Base-by-base conservation (phyloP, 1,139 yeast species). In the Hemisphaericaspora subhashii region DNA sequence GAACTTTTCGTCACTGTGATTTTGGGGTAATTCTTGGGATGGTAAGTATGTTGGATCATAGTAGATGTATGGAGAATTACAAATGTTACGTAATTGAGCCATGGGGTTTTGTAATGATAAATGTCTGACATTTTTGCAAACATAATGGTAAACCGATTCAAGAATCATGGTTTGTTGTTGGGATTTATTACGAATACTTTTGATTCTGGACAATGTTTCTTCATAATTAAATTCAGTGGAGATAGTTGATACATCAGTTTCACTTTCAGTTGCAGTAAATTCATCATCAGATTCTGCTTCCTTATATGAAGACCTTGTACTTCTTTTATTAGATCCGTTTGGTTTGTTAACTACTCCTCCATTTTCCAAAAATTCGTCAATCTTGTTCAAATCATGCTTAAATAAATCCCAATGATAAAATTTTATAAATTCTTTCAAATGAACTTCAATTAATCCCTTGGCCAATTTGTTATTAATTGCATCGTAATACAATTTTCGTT, bases 21-120 rank as follows among this genome's bases (percentile, higher is more conserved):
- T 13, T 49, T 38, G 15, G 40, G 24, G 2, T 22, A 24, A 9
- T 44, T 62, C 23, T 64, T 62, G 10, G 10, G 11, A 24, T 5
- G 25, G 8, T 12, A 72, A 64, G 73, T 54, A 56, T 34, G 86
- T 87, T 0, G 97, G 98, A 48, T 83, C 86, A 61, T 82, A 87
- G 54, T 84, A 87, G 34, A 86, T 62, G 54, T 84, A 85, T 0
- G 97, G 96, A 0, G 96, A 83, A 52, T 88, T 84, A 52, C 96
- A 89, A 6, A 86, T 78, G 45, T 83, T 80, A 37, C 98, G 71
- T 38, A 89, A 67, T 57, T 89, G 97, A 86, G 90, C 86, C 61
- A 86, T 69, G 51, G 79, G 54, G 52, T 86, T 87, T 46, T 77
- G 82, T 36, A 87, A 65, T 14, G 63, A 56, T 27, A 66, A 48